Percentiles rank a stretch among this genome's conserved stretches.
These are phyloP conservation scores for Stachybotrys elegans DNA, from an alignment of 2,329 filamentous ascomycete species.

Conservation along the genomic window DNA sequence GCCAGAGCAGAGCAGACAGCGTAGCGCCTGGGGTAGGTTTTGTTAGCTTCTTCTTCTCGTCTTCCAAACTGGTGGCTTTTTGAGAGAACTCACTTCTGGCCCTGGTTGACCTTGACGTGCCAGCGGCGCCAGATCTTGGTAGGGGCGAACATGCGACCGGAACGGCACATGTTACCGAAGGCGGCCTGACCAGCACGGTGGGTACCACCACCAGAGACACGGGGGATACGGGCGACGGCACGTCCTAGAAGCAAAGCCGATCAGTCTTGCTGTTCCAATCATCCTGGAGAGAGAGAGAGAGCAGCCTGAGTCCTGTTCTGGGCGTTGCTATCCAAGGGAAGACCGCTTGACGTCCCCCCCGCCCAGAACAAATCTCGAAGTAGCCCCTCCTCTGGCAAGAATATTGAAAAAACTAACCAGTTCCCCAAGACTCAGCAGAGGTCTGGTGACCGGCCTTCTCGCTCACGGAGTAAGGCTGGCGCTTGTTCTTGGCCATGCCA, in stretches of 20 bases:
- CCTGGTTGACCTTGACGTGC: slow-evolving; percentile 99
- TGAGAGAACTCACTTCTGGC: slow-evolving; percentile 88
- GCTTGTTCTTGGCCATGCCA: slow-evolving; percentile 99
- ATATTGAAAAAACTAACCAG: slow-evolving; percentile 71
- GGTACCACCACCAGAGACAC: slow-evolving; percentile 99
- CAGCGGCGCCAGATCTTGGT: slow-evolving; percentile 99
- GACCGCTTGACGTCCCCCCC: not conserved
- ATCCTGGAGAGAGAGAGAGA: not conserved
- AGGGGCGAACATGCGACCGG: slow-evolving; percentile 99
- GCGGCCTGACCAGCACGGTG: slow-evolving; percentile 99
- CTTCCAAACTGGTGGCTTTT: too few relatives aligned
- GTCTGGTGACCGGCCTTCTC: slow-evolving; percentile 99
- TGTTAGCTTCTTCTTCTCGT: slow-evolving; percentile 13
- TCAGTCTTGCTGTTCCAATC: slow-evolving; percentile 17
- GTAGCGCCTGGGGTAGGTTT: slow-evolving; percentile 66
- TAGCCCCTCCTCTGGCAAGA: too few relatives aligned
- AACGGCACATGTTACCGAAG: slow-evolving; percentile 99
- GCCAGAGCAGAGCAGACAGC: slow-evolving; percentile 96
- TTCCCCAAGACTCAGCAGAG: slow-evolving; percentile 99
- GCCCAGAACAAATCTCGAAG: not conserved
- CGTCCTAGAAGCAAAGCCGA: slow-evolving; percentile 65
- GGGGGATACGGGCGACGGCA: slow-evolving; percentile 99
- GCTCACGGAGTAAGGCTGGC: slow-evolving; percentile 98
- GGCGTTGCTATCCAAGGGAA: not conserved
- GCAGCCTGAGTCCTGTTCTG: not conserved